Percentiles rank a stretch among this genome's conserved stretches.
Conservation (phyloP, 148 eudicot species). For the Cornus florida region DNA sequence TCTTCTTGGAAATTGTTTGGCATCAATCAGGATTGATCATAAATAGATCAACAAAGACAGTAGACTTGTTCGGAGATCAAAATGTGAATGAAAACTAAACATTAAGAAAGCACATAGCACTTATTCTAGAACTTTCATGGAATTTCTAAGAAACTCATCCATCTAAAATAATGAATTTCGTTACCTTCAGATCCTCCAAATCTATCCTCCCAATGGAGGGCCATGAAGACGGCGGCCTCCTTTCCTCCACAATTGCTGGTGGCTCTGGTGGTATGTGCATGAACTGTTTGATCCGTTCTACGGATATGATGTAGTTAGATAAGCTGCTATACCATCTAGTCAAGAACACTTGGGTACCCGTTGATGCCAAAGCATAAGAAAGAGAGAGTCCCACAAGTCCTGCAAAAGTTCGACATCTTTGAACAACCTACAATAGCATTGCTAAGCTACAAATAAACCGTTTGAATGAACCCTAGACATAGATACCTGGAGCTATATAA, state of each 20-base stretch:
- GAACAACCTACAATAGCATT: neutral
- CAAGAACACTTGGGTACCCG: slow-evolving; percentile 52
- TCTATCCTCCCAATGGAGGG: slow-evolving; percentile 56
- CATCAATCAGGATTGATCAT: no score
- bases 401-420: slow-evolving; percentile 12
- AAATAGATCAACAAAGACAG: no score
- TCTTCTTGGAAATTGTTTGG: no score
- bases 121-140: no score
- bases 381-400: slow-evolving; percentile 84
- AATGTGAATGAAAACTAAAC: no score
- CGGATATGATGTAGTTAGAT: slow-evolving; percentile 61
- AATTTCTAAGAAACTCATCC: no score
- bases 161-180: neutral
- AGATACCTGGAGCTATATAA: slow-evolving; percentile 51
- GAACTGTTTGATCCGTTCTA: slow-evolving; percentile 71
- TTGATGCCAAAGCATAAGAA: slow-evolving; percentile 62
- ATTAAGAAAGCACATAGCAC: no score
- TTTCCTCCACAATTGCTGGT: slow-evolving; percentile 41
- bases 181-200: slow-evolving; percentile 50
- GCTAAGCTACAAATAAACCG: neutral
- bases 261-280: slow-evolving; percentile 70
- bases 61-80: no score
- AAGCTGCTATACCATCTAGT: slow-evolving; percentile 54
- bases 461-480: neutral
- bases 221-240: slow-evolving; percentile 54